Percentiles rank a stretch among this genome's conserved stretches.
Evolutionary conservation across 2,329 filamentous ascomycete species (phyloP).

Genomic region (Penicillium sp.): DNA sequence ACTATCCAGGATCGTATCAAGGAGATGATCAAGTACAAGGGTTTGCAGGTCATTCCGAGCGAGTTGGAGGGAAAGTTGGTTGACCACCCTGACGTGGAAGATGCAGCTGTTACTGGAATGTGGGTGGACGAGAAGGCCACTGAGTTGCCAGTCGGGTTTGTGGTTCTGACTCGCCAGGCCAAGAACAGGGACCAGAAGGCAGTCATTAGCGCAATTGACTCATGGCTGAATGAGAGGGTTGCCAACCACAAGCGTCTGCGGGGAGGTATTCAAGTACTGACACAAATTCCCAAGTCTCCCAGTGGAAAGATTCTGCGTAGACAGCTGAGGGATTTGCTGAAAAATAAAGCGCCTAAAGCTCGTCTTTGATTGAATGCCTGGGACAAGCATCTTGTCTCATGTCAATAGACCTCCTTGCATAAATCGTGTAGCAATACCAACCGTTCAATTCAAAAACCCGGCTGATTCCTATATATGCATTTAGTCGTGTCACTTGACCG

Average conservation of each 20-base stretch:
- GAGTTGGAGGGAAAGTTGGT: constrained; percentile 23
- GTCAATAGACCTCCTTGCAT: not conserved
- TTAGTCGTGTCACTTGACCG: not conserved
- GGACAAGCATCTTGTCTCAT: not conserved
- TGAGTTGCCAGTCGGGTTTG: constrained; percentile 23
- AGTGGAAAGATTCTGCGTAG: constrained; percentile 35
- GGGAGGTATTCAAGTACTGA: constrained; percentile 33
- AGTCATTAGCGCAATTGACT: constrained; percentile 13
- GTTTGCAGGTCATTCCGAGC: constrained; percentile 24
- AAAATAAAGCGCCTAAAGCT: constrained; percentile 21
- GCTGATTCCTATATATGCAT: not conserved
- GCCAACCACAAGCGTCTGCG: constrained; percentile 35
- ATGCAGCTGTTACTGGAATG: constrained; percentile 22
- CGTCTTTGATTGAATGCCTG: constrained; percentile 6
- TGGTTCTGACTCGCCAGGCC: constrained; percentile 16
- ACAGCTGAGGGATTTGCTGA: constrained; percentile 25
- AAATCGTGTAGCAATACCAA: constrained; percentile 2
- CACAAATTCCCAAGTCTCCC: constrained; percentile 35
- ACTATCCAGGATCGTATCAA: constrained; percentile 25
- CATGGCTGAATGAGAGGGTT: constrained; percentile 28
- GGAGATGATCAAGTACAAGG: constrained; percentile 28
- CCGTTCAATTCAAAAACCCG: not conserved
- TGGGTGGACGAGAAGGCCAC: constrained; percentile 23
- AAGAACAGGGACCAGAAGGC: constrained; percentile 8
- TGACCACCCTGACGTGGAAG: constrained; percentile 23